Conservation (phyloP, 768 basidiomycete species). For the Xerocomellus amylosporus region DNA sequence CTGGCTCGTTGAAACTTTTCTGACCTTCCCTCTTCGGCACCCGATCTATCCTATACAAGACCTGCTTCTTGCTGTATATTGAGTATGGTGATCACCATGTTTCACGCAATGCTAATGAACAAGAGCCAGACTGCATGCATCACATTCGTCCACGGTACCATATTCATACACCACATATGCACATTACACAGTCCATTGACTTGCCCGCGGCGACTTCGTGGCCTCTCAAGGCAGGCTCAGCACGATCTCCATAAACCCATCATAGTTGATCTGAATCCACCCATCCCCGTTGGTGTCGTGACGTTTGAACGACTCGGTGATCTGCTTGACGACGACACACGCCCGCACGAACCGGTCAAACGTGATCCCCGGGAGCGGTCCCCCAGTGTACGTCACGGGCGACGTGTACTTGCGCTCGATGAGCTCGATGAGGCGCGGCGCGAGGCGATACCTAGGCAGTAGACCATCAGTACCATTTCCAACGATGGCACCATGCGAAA, state of each 20-base stretch:
- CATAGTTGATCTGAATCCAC: slow-evolving; percentile 53
- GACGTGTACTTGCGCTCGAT: slow-evolving; percentile 76
- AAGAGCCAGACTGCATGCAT: neutral
- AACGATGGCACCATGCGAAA: neutral
- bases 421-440: slow-evolving; percentile 60
- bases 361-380: slow-evolving; percentile 57
- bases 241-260: slow-evolving; percentile 52
- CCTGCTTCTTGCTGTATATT: neutral
- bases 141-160: neutral
- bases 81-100: too few species aligned
- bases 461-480: too few species aligned
- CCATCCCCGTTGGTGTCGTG: slow-evolving; percentile 63
- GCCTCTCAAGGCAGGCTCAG: slow-evolving; percentile 35
- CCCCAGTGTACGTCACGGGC: slow-evolving; percentile 32
- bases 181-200: neutral
- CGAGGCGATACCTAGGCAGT: slow-evolving; percentile 55
- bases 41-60: neutral
- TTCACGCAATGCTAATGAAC: neutral
- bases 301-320: slow-evolving; percentile 65
- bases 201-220: too few species aligned
- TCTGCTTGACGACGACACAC: slow-evolving; percentile 78
- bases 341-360: slow-evolving; percentile 88
- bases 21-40: slow-evolving; percentile 3
- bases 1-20: slow-evolving; percentile 19
- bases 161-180: slow-evolving; percentile 12